These are phyloP conservation scores for Diaporthe ilicicola DNA, from an alignment of 2,329 filamentous ascomycete species.

Conservation along the genomic window DNA sequence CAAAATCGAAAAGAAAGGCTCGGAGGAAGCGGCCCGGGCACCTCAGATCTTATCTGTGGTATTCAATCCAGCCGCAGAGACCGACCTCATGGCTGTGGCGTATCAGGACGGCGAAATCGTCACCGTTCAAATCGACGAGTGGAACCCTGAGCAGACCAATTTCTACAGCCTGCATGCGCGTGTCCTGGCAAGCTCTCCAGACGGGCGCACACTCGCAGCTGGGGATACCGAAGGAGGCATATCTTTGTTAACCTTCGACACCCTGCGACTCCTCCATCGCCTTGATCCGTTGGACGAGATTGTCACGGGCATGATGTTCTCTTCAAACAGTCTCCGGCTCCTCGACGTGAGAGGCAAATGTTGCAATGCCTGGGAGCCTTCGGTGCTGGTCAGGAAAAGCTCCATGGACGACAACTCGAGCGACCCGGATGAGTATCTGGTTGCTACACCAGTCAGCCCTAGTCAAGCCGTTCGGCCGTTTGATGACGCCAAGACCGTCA, in stretches of 20 bases:
- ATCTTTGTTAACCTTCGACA: not conserved
- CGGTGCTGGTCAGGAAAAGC: not conserved
- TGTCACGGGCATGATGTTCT: not conserved
- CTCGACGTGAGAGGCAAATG: not conserved
- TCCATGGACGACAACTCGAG: not conserved
- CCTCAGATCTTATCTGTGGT: not conserved
- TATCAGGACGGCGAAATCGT: not conserved
- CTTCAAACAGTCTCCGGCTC: not conserved
- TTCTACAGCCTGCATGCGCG: accelerated
- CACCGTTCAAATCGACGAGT: not conserved
- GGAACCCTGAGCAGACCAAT: not conserved
- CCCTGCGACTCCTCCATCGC: not conserved
- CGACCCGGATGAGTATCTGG: not conserved
- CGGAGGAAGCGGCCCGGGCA: not conserved
- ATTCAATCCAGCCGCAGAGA: not conserved
- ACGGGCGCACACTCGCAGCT: not conserved
- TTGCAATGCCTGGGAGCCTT: not conserved
- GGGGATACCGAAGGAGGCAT: not conserved
- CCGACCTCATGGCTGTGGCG: not conserved
- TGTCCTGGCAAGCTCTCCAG: not conserved
- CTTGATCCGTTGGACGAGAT: not conserved
- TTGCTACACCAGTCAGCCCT: not conserved
- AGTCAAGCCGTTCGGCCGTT: not conserved
- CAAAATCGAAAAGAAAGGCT: not conserved
- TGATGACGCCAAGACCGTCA: not conserved